Conservation (phyloP, 108 stramenopile genomes). For the Nitzschia sp. region DNA sequence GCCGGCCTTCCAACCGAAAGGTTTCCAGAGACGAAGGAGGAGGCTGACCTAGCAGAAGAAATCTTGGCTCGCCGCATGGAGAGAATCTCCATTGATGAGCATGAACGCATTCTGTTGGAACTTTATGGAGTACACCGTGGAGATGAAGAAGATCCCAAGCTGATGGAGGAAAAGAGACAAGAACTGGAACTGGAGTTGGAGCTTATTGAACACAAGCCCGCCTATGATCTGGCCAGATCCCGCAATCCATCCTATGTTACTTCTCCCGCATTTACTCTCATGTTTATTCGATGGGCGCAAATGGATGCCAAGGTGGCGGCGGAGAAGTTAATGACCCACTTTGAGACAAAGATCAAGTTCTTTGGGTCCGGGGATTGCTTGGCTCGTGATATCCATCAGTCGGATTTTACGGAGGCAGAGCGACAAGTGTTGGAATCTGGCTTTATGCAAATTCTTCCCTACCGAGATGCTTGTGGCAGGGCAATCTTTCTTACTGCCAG, state of each 20-base stretch:
- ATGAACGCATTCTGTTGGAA: not conserved
- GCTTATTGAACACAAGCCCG: not conserved
- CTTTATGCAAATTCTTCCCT: slow-evolving; percentile 10
- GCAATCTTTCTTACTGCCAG: slow-evolving; percentile 1
- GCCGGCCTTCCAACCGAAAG: slow-evolving; percentile 7
- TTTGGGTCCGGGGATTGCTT: slow-evolving; percentile 22
- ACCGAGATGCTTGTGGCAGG: slow-evolving; percentile 14
- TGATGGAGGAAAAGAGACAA: not conserved
- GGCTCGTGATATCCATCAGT: slow-evolving; percentile 3
- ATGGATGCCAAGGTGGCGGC: slow-evolving; percentile 24
- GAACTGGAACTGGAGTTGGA: not conserved
- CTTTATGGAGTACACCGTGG: not conserved
- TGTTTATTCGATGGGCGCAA: slow-evolving; percentile 24
- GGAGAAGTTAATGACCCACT: slow-evolving; percentile 12
- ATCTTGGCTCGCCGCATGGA: not conserved
- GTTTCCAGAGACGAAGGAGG: slow-evolving; percentile 13
- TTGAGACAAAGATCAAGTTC: slow-evolving; percentile 21
- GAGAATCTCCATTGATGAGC: not conserved
- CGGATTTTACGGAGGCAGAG: slow-evolving; percentile 4
- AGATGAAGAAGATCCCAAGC: not conserved
- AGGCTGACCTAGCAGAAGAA: not conserved
- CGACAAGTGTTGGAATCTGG: slow-evolving; percentile 9
- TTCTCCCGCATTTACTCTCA: slow-evolving; percentile 19
- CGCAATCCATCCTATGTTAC: slow-evolving; percentile 25
- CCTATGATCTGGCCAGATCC: slow-evolving; percentile 7